These are phyloP conservation scores for Quercus gilva DNA, from an alignment of 306 rosid species.

Conservation along the genomic window DNA sequence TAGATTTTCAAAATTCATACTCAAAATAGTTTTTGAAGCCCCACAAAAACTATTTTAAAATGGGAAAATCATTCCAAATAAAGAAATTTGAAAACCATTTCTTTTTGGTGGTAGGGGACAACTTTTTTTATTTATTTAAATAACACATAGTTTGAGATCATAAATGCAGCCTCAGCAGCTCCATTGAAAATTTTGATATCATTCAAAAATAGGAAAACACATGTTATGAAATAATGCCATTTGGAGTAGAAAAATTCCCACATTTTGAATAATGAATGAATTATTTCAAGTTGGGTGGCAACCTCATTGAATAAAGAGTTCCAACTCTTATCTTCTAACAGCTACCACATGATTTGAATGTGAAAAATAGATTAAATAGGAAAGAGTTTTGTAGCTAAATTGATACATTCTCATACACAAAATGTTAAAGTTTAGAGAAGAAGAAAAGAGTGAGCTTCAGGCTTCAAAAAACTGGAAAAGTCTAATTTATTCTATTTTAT, in stretches of 20 bases:
- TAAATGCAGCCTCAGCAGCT: background rate
- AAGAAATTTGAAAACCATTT: too few species aligned
- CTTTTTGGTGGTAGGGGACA: too few species aligned
- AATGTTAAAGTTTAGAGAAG: too few species aligned
- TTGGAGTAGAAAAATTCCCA: slow-evolving; percentile 6
- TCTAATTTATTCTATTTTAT: too few species aligned
- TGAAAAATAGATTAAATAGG: background rate
- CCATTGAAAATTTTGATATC: background rate
- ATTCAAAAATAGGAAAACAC: background rate
- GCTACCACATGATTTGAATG: slow-evolving; percentile 16
- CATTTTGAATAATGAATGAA: slow-evolving; percentile 18
- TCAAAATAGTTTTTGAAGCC: too few species aligned
- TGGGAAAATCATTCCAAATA: background rate
- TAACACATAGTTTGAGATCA: background rate
- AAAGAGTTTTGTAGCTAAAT: too few species aligned
- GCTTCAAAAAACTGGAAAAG: too few species aligned
- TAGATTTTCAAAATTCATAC: too few species aligned
- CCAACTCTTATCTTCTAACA: slow-evolving; percentile 33
- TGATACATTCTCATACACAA: too few species aligned
- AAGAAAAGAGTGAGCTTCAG: too few species aligned
- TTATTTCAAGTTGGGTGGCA: slow-evolving; percentile 37
- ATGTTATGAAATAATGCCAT: slow-evolving; percentile 26
- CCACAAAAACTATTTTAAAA: too few species aligned
- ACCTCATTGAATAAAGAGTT: slow-evolving; percentile 29
- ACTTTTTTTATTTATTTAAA: background rate